phyloP scores from a whole-genome alignment of 2,329 filamentous ascomycete genomes.

The Thyridium curvatum region DNA sequence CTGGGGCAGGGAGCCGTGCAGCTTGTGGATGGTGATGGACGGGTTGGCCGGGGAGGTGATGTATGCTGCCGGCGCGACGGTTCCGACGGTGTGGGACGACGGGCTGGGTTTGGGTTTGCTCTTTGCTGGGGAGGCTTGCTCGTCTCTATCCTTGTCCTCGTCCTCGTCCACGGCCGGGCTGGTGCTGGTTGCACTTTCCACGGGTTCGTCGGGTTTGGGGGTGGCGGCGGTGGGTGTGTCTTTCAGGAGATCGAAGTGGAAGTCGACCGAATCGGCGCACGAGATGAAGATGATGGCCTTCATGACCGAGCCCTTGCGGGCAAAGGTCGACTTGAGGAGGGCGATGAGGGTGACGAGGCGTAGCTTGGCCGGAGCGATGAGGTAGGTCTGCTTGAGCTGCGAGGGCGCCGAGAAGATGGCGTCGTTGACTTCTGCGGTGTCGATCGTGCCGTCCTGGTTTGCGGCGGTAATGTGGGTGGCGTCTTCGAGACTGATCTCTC shows the following conservation, averaged over 20 bases:
- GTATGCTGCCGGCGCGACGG: conserved; percentile 62
- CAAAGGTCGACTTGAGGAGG: conserved; percentile 80
- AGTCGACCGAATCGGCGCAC: conserved; percentile 94
- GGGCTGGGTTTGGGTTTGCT: conserved; percentile 13
- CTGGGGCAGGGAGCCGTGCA: conserved; percentile 89
- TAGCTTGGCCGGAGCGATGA: conserved; percentile 82
- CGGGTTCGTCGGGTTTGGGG: conserved; percentile 22
- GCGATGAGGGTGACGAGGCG: conserved; percentile 83
- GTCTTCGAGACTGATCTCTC: conserved; percentile 91
- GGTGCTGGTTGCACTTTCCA: too few species aligned
- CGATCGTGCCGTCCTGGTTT: conserved; percentile 35
- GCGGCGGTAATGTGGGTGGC: conserved; percentile 77
- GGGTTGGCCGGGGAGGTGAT: conserved; percentile 72
- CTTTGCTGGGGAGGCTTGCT: conserved; percentile 6
- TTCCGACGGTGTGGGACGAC: conserved; percentile 41
- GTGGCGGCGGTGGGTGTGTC: conserved; percentile 15
- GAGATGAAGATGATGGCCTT: conserved; percentile 97
- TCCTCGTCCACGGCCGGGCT: too few species aligned
- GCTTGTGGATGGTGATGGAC: conserved; percentile 68
- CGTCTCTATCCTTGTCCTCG: too few species aligned
- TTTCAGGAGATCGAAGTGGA: conserved; percentile 82
- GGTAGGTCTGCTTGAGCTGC: conserved; percentile 88
- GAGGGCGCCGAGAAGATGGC: conserved; percentile 73
- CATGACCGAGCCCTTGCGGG: conserved; percentile 84
- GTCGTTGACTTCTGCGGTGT: conserved; percentile 36